phyloP scores from a whole-genome alignment of 768 basidiomycete genomes.

The Suillus weaverae region DNA sequence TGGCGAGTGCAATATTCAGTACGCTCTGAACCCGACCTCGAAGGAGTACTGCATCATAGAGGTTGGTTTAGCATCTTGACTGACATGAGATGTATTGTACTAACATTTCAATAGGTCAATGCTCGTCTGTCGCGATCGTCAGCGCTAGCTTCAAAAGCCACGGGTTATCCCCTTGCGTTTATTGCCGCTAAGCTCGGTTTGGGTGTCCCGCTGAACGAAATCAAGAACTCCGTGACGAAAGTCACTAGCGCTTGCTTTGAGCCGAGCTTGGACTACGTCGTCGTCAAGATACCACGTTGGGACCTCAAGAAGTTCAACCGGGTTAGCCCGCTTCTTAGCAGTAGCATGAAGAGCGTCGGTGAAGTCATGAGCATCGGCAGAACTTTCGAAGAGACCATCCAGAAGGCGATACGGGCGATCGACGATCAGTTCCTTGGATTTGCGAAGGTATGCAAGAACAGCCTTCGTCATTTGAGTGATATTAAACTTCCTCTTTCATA shows the following conservation, averaged over 20 bases:
- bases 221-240: slow-evolving; percentile 96
- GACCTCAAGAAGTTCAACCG: slow-evolving; percentile 97
- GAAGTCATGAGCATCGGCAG: slow-evolving; percentile 99
- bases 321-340: slow-evolving; percentile 87
- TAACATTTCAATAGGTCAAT: slow-evolving; percentile 57
- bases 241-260: slow-evolving; percentile 98
- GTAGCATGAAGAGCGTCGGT: slow-evolving; percentile 98
- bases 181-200: slow-evolving; percentile 98
- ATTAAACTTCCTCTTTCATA: not conserved
- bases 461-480: not conserved
- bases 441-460: slow-evolving; percentile 56
- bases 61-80: slow-evolving; percentile 38
- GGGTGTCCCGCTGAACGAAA: slow-evolving; percentile 95
- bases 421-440: slow-evolving; percentile 96
- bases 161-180: slow-evolving; percentile 96
- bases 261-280: slow-evolving; percentile 94
- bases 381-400: slow-evolving; percentile 98
- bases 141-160: slow-evolving; percentile 96
- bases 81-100: slow-evolving; percentile 1
- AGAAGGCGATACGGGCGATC: slow-evolving; percentile 96
- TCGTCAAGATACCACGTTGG: slow-evolving; percentile 99
- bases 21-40: slow-evolving; percentile 92
- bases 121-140: slow-evolving; percentile 98
- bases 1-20: slow-evolving; percentile 99
- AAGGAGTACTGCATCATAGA: slow-evolving; percentile 99